Evolutionary conservation across 305 asterid species (phyloP), one percentile per base, ranked within the genome.

Genomic region (Solanum aculeatissimum): DNA sequence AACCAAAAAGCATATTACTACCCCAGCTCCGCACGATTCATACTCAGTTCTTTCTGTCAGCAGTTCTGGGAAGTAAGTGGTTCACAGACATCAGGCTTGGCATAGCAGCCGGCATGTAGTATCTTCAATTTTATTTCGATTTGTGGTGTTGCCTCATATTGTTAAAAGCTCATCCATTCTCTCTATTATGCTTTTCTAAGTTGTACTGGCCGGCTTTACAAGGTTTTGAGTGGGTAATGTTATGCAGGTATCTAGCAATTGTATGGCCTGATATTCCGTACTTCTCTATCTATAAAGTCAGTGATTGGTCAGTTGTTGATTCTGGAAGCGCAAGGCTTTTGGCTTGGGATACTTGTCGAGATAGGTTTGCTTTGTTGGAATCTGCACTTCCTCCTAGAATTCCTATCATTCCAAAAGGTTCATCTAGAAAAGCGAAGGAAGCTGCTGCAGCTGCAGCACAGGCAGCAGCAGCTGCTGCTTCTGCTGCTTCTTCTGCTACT

Each of bases 221-320:
- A 72, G 84, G 83, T 83, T 84, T 81, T 65, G 63, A 83, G 55
- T 82, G 87, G 80, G 80, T 82, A 25, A 32, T 66, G 85, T 83
- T 82, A 88, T 87, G 93, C 94, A 97, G 99, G 97, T 97, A 89
- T 85, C 88, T 97, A 55, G 93, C 97, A 47, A 89, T 94, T 80
- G 98, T 95, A 58, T 97, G 99, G 99, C 99, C 99, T 43, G 98
- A 97, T 91, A 97, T 97, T 82, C 99, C 99, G 55, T 95, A 95
- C 89, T 97, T 97, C 92, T 92, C 97, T 68, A 85, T 97, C 87
- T 95, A 92, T 87, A 97, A 94, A 94, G 97, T 95, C 83, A 92
- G 97, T 65, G 97, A 97, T 89, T 97, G 98, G 98, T 92, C 99
- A 25, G 84, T 97, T 53, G 98, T 95, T 87, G 99, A 97, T 93